phyloP scores from a whole-genome alignment of 225 moss, liverwort and hornwort genomes.

The Thuidium tamariscinum region DNA sequence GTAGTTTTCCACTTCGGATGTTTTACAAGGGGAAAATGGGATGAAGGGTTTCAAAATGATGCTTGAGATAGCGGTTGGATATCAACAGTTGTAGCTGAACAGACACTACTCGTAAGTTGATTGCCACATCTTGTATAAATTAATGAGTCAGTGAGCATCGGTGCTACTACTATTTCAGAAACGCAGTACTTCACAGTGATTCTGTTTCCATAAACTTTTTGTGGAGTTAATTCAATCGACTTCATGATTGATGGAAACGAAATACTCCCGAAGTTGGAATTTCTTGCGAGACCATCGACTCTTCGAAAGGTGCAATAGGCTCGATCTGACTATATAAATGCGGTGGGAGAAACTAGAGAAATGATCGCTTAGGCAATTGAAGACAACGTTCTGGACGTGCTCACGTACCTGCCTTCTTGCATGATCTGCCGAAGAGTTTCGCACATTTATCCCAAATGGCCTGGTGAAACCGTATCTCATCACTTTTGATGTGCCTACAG shows the following conservation, averaged over 20 bases:
- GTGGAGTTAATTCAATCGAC: not conserved
- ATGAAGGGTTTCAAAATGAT: not conserved
- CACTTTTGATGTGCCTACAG: not conserved
- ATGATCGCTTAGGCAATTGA: not conserved
- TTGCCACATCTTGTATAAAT: not conserved
- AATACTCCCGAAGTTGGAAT: not conserved
- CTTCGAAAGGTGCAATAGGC: not conserved
- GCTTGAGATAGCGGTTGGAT: not conserved
- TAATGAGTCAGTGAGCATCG: not conserved
- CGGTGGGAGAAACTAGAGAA: not conserved
- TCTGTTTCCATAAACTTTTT: not conserved
- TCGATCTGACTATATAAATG: too few relatives aligned
- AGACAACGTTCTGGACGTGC: not conserved
- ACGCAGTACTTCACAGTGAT: not conserved
- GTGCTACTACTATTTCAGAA: not conserved
- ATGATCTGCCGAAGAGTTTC: not conserved
- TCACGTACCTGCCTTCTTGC: not conserved
- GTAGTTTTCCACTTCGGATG: not conserved
- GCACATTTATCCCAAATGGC: not conserved
- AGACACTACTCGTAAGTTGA: not conserved
- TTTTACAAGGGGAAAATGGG: not conserved
- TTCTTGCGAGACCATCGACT: not conserved
- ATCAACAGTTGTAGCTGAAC: conserved; percentile 6
- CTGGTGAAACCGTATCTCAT: not conserved
- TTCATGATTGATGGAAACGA: not conserved